Base-by-base conservation (phyloP, 768 basidiomycete species). In the Tricholoma furcatifolium region DNA sequence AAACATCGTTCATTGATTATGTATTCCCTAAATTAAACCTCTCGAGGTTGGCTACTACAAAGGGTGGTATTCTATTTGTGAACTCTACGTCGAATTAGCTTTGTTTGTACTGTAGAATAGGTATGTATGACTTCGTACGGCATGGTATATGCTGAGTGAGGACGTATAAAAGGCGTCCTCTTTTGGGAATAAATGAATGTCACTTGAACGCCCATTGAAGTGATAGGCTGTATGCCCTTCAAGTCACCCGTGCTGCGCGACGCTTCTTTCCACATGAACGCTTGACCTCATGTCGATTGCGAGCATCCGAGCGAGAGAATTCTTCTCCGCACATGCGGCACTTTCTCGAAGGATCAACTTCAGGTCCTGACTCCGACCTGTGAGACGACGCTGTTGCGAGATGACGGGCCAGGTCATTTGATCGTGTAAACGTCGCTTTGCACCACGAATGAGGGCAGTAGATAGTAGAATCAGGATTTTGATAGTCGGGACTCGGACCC, bases 221-320 rank as follows among this genome's bases (percentile, higher is more conserved):
- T 7, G 3, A 7, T 27, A 27, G 27, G 27, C 15, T 8, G 41
- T 10, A 27, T 31, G 17, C 14, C n/a, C 39, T 21, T 43, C 35
- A 36, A 15, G 36, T 38, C 24, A 42, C 30, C 30, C 36, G 39
- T 15, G 15, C 12, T 47, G 41, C 39, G 14, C 50, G 58, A 43
- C 62, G 56, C 50, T 67, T 67, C 30, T 61, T 62, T 31, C 46
- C 46, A 35, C 68, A 69, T 11, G 67, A 62, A 10, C 53, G 47
- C 39, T 53, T 61, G 2, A 45, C 43, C 53, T 63, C 62, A 45
- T 70, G 68, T 32, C 67, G 61, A 30, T 54, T 58, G 20, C 60
- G 60, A 43, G 67, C 62, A 58, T 70, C 66, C n/a, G 53, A 45
- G 12, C 66, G 64, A 43, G 66, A 67, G 17, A 67, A 59, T 30